Percentiles rank a stretch among this genome's conserved stretches.
Conservation (phyloP, 2,329 filamentous ascomycete species). For the Colletotrichum sp. region DNA sequence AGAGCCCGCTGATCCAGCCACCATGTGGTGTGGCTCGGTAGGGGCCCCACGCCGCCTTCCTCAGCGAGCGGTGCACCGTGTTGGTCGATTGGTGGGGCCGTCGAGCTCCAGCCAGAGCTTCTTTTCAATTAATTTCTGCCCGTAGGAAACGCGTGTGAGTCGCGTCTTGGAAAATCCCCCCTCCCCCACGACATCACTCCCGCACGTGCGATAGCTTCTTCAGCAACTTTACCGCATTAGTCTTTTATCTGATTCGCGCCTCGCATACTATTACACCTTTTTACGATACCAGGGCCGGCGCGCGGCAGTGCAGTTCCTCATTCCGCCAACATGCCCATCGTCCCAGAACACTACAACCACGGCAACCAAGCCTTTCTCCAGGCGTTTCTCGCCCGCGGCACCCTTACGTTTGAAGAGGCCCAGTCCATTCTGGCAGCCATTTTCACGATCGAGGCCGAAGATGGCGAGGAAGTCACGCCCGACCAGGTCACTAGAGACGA, state of each 20-base stretch:
- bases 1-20: background rate
- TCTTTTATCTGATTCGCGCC: background rate
- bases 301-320: background rate
- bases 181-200: background rate
- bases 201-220: background rate
- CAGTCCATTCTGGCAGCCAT: constrained; percentile 79
- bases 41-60: background rate
- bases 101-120: background rate
- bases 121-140: background rate
- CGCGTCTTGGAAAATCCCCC: background rate
- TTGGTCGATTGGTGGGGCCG: background rate
- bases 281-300: background rate
- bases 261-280: background rate
- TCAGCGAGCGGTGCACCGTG: background rate
- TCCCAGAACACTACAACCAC: constrained; percentile 53
- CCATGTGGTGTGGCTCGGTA: background rate
- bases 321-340: constrained; percentile 16
- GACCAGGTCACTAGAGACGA: constrained; percentile 72
- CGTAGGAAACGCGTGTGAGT: background rate
- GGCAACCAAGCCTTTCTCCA: constrained; percentile 89
- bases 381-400: constrained; percentile 79
- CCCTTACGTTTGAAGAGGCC: constrained; percentile 77
- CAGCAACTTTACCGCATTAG: background rate
- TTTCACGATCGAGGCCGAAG: constrained; percentile 57
- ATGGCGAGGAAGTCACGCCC: constrained; percentile 47